A percentile compares a stretch with the other conserved stretches of the same genome.
Evolutionary conservation across 805 yeast species (phyloP).

Genomic region (Maudiozyma turicensis): DNA sequence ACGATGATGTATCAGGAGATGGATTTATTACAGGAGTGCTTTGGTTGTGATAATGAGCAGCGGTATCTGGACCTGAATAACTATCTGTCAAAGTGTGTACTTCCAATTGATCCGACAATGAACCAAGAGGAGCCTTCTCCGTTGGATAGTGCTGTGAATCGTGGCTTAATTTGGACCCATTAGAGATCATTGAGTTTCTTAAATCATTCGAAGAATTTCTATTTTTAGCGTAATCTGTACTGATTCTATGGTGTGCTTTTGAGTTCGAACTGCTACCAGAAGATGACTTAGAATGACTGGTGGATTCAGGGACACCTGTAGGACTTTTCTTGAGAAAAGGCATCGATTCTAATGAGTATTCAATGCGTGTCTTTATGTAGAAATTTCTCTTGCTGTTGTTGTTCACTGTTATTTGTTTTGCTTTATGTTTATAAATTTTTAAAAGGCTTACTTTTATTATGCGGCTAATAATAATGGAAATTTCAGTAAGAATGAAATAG

Average conservation of each 20-base stretch:
- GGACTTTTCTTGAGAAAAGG: neutral
- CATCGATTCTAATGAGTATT: neutral
- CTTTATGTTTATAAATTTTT: too few relatives aligned
- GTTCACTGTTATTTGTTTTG: too few relatives aligned
- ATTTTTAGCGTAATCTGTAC: neutral
- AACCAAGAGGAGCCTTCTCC: neutral
- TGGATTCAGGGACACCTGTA: neutral
- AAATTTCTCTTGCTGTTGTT: too few relatives aligned
- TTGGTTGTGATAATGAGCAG: neutral
- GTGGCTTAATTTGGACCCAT: neutral
- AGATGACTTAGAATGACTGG: neutral
- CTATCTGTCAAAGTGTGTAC: constrained; percentile 3
- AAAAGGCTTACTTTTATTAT: too few relatives aligned
- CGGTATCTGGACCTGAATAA: neutral
- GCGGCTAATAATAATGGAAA: too few relatives aligned
- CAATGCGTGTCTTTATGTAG: too few relatives aligned
- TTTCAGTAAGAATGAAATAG: too few relatives aligned
- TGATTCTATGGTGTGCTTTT: neutral
- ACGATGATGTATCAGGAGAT: neutral
- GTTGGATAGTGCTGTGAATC: neutral
- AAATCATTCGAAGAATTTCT: neutral
- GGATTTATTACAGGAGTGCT: too few relatives aligned
- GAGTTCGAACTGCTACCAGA: neutral
- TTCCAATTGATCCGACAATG: constrained; percentile 3
- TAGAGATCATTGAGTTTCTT: constrained; percentile 1